A percentile compares a stretch with the other conserved stretches of the same genome.
Evolutionary conservation across 2,329 filamentous ascomycete species (phyloP).

Genomic region (Penicillium sp.): DNA sequence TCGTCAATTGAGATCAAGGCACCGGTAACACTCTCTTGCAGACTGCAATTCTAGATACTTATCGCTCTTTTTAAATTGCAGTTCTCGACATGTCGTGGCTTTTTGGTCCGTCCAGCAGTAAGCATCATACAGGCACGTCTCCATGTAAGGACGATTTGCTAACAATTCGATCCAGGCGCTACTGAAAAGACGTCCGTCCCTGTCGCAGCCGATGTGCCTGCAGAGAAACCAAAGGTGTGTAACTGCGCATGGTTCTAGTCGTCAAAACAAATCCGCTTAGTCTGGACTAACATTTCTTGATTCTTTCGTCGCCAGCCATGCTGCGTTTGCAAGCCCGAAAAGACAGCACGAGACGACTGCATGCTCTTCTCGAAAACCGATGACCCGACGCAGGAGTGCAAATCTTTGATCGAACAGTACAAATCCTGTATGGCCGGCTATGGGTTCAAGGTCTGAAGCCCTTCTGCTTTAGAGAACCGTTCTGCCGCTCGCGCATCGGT

Average conservation of each 20-base stretch:
- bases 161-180: constrained; percentile 11
- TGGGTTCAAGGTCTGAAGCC: constrained; percentile 71
- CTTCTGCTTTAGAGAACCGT: neutral
- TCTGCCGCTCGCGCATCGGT: neutral
- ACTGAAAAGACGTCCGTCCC: constrained; percentile 31
- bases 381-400: constrained; percentile 81
- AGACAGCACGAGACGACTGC: constrained; percentile 90
- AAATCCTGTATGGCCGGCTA: constrained; percentile 90
- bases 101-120: constrained; percentile 42
- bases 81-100: constrained; percentile 40
- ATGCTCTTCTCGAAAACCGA: constrained; percentile 93
- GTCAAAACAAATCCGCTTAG: neutral
- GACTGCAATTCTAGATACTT: constrained; percentile 3
- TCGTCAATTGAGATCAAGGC: constrained; percentile 1
- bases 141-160: neutral
- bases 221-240: constrained; percentile 47
- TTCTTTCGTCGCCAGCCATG: constrained; percentile 69
- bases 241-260: neutral
- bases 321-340: constrained; percentile 97
- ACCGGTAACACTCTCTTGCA: neutral
- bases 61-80: neutral
- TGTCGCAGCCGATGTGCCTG: constrained; percentile 28
- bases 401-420: constrained; percentile 82
- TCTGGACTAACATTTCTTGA: neutral
- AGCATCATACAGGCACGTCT: constrained; percentile 7